Evolutionary conservation across 108 stramenopile species (phyloP), one percentile per base, ranked within the genome.

Genomic region (Thalassiosira profunda): DNA sequence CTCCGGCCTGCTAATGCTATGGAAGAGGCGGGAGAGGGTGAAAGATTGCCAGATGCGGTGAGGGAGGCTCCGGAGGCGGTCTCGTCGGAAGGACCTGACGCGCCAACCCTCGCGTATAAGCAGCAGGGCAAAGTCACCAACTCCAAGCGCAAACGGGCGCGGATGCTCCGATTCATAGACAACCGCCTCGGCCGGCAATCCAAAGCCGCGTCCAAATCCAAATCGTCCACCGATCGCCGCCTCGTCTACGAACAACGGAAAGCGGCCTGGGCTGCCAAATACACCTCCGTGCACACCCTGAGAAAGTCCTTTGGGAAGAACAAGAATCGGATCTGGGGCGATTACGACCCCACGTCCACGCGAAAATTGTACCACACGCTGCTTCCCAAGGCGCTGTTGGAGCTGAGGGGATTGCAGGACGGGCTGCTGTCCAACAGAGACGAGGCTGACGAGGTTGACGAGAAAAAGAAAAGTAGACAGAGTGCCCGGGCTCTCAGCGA

Each of bases 251-350:
- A 89, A 67, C 66, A 61, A 24, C 85, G 88, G 41, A 88, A 90
- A 67, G 44, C 71, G 3, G 89, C 77, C 37, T 95, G 94, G 94
- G 91, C 86, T 4, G 65, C 71, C 3, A 79, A 84, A 57, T 95
- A 92, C 58, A 88, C 91, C 20, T 84, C 75, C 48, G 70, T 96
- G 2, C 58, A 86, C 21, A 82, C 86, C 12, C 80, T 96, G 6
- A 82, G 89, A 11, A 48, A 76, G 23, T 77, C 84, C 28, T 96
- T 94, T 74, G 95, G 95, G 23, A 30, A 70, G 26, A 96, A 96
- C 64, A 77, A 70, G n/a, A 94, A 96, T 71, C 74, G 70, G 21
- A 35, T 96, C 26, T 96, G 90, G 86, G 95, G 95, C 5, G 95
- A 96, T 61, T 82, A 94, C 40, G 88, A 92, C 61, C 80, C 84